Conservation (phyloP, 2,329 filamentous ascomycete species). For the Neonectria magnoliae region DNA sequence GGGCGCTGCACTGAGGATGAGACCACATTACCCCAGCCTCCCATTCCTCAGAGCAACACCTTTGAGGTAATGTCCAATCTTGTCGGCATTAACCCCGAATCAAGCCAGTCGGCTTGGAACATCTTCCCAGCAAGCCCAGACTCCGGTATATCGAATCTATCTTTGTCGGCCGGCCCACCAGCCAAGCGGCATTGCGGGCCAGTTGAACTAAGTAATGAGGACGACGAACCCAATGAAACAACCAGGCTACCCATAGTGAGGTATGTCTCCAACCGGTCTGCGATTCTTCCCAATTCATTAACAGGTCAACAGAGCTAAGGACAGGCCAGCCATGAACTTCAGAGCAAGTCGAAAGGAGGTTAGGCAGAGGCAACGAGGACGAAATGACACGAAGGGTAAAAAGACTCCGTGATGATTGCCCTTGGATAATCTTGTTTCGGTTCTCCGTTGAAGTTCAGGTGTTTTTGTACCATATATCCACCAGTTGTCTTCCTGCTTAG, state of each 20-base stretch:
- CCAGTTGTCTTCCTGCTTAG: neutral
- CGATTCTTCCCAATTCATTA: neutral
- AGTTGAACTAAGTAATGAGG: neutral
- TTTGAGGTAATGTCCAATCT: neutral
- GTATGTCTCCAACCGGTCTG: neutral
- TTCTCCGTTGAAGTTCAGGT: neutral
- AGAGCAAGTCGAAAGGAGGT: neutral
- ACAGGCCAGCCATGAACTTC: neutral
- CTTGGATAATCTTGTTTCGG: neutral
- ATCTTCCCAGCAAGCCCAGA: constrained; percentile 1
- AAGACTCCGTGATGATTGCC: neutral
- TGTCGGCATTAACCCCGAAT: neutral
- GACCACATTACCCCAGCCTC: neutral
- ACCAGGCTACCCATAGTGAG: neutral
- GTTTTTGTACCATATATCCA: neutral
- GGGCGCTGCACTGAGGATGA: neutral
- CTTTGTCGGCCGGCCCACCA: constrained; percentile 1
- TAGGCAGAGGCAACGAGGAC: neutral
- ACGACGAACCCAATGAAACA: neutral
- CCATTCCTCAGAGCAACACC: neutral
- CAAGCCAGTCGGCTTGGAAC: neutral
- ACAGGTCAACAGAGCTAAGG: neutral
- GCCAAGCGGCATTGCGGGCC: neutral
- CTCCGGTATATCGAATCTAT: constrained; percentile 20
- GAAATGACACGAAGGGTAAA: neutral